phyloP scores from a whole-genome alignment of 352 stramenopile species.

The Lagenidium giganteum region DNA sequence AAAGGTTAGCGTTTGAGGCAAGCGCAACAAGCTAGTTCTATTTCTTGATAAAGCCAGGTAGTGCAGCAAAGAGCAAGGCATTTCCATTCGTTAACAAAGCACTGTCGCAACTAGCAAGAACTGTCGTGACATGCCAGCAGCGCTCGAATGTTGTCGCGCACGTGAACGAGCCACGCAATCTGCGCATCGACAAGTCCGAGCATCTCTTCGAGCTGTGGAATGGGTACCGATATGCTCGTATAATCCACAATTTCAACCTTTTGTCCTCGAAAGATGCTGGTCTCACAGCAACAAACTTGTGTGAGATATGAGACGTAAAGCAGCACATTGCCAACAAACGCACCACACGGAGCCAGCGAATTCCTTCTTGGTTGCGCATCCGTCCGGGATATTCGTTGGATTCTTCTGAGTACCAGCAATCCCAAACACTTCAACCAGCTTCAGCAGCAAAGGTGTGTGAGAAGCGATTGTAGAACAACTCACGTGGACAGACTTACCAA shows the following conservation, averaged over 20 bases:
- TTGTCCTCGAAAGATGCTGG: slow-evolving; percentile 64
- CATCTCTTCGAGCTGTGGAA: slow-evolving; percentile 81
- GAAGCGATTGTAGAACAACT: neutral
- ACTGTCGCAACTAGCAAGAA: no score
- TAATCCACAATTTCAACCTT: slow-evolving; percentile 80
- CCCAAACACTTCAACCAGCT: slow-evolving; percentile 76
- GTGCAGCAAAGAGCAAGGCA: no score
- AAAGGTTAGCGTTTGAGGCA: no score
- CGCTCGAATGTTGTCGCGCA: slow-evolving; percentile 71
- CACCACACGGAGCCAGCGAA: slow-evolving; percentile 78
- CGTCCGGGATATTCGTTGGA: slow-evolving; percentile 44
- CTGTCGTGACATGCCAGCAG: slow-evolving; percentile 63
- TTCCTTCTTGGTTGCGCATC: slow-evolving; percentile 72
- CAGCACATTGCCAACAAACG: slow-evolving; percentile 7
- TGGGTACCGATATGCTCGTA: slow-evolving; percentile 51
- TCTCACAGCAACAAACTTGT: neutral
- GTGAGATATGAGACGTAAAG: neutral
- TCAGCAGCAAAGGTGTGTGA: neutral
- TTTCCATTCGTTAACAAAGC: no score
- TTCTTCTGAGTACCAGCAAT: slow-evolving; percentile 51
- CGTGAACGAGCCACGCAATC: slow-evolving; percentile 53
- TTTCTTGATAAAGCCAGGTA: no score
- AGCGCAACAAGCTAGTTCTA: no score
- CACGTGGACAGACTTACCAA: slow-evolving; percentile 28
- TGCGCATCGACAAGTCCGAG: slow-evolving; percentile 58